Percentiles rank a stretch among this genome's conserved stretches.
Evolutionary conservation across 1,284 basidiomycete species (phyloP).

Genomic region (Fomitopsis schrenkii): DNA sequence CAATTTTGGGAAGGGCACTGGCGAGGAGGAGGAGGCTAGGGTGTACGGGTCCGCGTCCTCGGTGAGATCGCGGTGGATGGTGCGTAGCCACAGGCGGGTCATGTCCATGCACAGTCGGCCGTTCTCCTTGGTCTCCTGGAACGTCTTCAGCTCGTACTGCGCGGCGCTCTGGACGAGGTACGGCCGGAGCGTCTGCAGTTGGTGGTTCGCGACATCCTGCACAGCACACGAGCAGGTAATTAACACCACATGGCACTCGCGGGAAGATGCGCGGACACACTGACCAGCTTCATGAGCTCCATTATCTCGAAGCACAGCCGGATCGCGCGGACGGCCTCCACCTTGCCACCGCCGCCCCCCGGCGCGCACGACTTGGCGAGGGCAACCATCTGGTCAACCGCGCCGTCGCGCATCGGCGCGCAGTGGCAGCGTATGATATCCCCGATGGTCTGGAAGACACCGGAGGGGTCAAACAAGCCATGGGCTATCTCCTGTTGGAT

Average conservation of each 20-base stretch:
- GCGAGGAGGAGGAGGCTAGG: conserved; percentile 34
- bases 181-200: conserved; percentile 83
- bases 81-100: conserved; percentile 63
- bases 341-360: conserved; percentile 46
- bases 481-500: conserved; percentile 81
- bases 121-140: conserved; percentile 54
- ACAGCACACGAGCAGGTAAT: conserved; percentile 2
- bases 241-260: background rate
- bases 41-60: conserved; percentile 21
- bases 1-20: conserved; percentile 26
- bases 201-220: conserved; percentile 94
- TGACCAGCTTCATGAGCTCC: conserved; percentile 91
- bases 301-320: conserved; percentile 87
- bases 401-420: conserved; percentile 86
- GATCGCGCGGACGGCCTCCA: conserved; percentile 72
- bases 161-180: conserved; percentile 80
- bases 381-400: conserved; percentile 81
- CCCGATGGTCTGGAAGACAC: conserved; percentile 79
- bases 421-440: conserved; percentile 86
- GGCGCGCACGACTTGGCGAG: conserved; percentile 57
- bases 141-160: conserved; percentile 78
- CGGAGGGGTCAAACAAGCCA: conserved; percentile 75
- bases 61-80: conserved; percentile 36
- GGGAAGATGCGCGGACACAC: conserved; percentile 21
- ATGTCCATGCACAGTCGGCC: conserved; percentile 44